Percentiles rank a stretch among this genome's conserved stretches.
Evolutionary conservation across 441 rosid species (phyloP).

Genomic region (Euphorbia schlechtendalii): DNA sequence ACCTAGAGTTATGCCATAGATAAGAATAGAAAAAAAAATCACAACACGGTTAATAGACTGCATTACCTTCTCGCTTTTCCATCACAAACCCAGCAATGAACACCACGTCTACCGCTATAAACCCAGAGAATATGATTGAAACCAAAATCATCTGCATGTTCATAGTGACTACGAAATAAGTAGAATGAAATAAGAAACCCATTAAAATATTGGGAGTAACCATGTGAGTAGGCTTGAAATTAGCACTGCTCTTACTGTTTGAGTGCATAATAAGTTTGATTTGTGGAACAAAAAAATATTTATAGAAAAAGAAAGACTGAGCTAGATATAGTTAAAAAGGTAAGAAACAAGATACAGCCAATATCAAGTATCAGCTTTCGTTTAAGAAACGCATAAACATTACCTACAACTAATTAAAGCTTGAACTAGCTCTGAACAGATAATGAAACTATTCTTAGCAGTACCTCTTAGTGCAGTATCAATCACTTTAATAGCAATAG

Average conservation of each 20-base stretch:
- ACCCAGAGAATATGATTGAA: constrained; percentile 88
- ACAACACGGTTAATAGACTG: constrained; percentile 6
- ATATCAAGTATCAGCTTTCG: not conserved
- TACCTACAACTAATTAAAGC: not conserved
- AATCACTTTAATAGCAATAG: constrained; percentile 87
- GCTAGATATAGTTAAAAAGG: not conserved
- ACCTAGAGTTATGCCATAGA: not conserved
- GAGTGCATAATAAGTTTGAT: not conserved
- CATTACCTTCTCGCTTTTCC: constrained; percentile 81
- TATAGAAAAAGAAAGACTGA: not conserved
- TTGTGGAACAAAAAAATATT: not conserved
- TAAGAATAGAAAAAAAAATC: constrained; percentile 1
- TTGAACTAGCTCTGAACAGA: not conserved
- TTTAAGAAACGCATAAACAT: not conserved
- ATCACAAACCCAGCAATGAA: constrained; percentile 99
- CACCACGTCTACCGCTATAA: constrained; percentile 95
- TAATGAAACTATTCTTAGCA: not conserved
- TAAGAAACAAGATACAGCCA: not conserved
- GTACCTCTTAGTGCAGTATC: constrained; percentile 74
- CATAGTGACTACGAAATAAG: not conserved
- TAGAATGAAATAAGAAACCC: not conserved
- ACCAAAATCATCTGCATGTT: constrained; percentile 79
- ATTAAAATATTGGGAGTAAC: not conserved
- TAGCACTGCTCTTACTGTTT: not conserved
- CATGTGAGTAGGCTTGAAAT: not conserved